Percentiles rank a stretch among this genome's conserved stretches.
Conservation (phyloP, 768 basidiomycete species). For the Galerina sulciceps region DNA sequence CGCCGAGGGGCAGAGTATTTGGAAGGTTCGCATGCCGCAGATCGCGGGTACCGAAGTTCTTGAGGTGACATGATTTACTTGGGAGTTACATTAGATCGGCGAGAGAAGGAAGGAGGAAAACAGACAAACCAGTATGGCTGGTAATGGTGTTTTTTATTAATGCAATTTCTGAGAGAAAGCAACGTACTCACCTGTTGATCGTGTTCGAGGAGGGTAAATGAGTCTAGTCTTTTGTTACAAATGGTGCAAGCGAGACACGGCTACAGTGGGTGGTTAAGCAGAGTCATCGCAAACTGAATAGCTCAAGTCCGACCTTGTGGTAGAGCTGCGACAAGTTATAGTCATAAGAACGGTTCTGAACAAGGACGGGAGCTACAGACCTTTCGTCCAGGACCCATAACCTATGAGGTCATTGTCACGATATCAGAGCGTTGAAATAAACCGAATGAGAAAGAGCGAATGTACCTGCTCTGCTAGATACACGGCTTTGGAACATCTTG, state of each 20-base stretch:
- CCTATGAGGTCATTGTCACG: conserved; percentile 41
- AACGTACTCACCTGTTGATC: conserved; percentile 67
- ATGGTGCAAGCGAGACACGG: conserved; percentile 78
- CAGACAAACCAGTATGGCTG: conserved; percentile 54
- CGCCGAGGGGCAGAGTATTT: conserved; percentile 35
- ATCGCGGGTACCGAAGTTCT: conserved; percentile 78
- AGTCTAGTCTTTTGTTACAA: conserved; percentile 82
- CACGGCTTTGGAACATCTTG: conserved; percentile 74
- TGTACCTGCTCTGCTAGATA: conserved; percentile 89
- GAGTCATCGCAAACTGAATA: not conserved
- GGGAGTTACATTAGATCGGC: not conserved
- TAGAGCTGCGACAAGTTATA: conserved; percentile 57
- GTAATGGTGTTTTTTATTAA: not conserved
- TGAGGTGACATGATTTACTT: conserved; percentile 84
- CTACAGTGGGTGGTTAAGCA: conserved; percentile 35
- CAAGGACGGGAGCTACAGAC: conserved; percentile 43
- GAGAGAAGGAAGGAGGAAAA: not conserved
- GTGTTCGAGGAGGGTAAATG: conserved; percentile 78
- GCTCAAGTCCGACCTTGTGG: conserved; percentile 59
- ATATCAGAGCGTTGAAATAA: not conserved
- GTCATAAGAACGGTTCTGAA: not conserved
- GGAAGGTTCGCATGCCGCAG: conserved; percentile 75
- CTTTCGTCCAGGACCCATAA: conserved; percentile 88
- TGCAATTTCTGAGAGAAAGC: not conserved
- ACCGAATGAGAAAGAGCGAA: conserved; percentile 18